Evolutionary conservation across 2,329 filamentous ascomycete species (phyloP).

Genomic region (Colletotrichum phormii): DNA sequence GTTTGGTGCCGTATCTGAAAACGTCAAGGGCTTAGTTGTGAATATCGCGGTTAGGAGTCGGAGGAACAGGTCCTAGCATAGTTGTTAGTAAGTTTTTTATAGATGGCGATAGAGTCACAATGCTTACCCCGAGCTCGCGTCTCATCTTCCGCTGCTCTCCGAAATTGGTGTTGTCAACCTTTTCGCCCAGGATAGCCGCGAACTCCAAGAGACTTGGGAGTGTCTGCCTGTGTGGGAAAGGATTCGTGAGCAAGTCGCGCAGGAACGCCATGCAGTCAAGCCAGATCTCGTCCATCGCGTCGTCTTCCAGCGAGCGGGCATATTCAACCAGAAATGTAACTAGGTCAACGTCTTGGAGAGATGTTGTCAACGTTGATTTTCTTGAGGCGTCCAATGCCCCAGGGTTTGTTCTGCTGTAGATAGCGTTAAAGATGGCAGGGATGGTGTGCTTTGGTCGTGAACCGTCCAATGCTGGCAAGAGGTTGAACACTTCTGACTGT

Average conservation of each 20-base stretch:
- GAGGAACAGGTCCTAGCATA: conserved; percentile 82
- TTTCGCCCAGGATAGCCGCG: conserved; percentile 88
- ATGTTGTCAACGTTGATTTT: conserved; percentile 89
- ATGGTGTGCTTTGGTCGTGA: conserved; percentile 92
- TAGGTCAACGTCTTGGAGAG: conserved; percentile 84
- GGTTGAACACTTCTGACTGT: conserved; percentile 78
- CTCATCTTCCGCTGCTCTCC: conserved; percentile 94
- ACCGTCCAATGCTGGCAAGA: conserved; percentile 91
- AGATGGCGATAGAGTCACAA: neutral
- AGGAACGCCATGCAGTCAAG: conserved; percentile 92
- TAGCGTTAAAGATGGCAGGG: conserved; percentile 93
- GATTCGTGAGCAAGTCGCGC: conserved; percentile 89
- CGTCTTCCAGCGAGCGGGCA: conserved; percentile 89
- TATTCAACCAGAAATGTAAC: conserved; percentile 93
- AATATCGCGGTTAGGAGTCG: conserved; percentile 93
- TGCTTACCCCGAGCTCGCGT: conserved; percentile 83
- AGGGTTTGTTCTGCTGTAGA: conserved; percentile 94
- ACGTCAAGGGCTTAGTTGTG: conserved; percentile 84
- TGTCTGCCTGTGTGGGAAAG: conserved; percentile 93
- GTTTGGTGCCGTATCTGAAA: conserved; percentile 64
- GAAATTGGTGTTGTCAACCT: conserved; percentile 98
- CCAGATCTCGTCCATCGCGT: conserved; percentile 99
- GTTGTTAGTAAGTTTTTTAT: conserved; percentile 42
- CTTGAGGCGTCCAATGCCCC: conserved; percentile 80
- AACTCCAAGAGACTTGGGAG: conserved; percentile 89